Evolutionary conservation across 108 stramenopile genomes (phyloP).

Genomic region (Nitzschia putrida): DNA sequence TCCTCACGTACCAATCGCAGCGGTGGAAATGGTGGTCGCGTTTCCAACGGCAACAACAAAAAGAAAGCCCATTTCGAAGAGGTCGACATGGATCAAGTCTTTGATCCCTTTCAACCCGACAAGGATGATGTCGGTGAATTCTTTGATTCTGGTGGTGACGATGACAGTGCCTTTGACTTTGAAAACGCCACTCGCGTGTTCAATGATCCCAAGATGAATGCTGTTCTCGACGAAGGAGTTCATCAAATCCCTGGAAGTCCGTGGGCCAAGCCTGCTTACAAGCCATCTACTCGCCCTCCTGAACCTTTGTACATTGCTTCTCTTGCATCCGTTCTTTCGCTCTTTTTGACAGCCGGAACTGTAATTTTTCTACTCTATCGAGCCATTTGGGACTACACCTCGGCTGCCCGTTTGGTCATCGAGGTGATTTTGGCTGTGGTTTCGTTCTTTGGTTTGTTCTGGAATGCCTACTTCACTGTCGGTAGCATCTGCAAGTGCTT

Average conservation of each 20-base stretch:
- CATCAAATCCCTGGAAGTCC: conserved; percentile 54
- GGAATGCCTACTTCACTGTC: conserved; percentile 56
- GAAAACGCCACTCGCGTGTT: conserved; percentile 26
- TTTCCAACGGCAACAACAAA: too few relatives aligned
- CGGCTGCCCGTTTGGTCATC: conserved; percentile 36
- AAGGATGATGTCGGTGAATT: conserved; percentile 39
- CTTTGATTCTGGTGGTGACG: conserved; percentile 13
- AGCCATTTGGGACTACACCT: conserved; percentile 44
- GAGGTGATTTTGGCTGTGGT: conserved; percentile 44
- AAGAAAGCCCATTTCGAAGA: not conserved
- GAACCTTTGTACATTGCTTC: conserved; percentile 52
- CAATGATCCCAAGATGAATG: conserved; percentile 31
- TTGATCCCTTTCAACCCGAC: conserved; percentile 31
- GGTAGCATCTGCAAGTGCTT: conserved; percentile 49
- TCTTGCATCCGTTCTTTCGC: conserved; percentile 37
- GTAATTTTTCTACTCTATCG: conserved; percentile 24
- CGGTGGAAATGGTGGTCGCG: too few relatives aligned
- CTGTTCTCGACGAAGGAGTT: conserved; percentile 38
- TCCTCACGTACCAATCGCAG: too few relatives aligned
- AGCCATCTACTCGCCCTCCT: conserved; percentile 37
- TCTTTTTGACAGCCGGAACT: conserved; percentile 29
- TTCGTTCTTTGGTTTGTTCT: conserved; percentile 57
- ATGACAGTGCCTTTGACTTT: conserved; percentile 1
- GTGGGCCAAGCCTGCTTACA: conserved; percentile 49
- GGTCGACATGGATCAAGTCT: conserved; percentile 33